Conservation (phyloP, 2,329 filamentous ascomycete genomes). For the Alternaria hordeiaustralica region DNA sequence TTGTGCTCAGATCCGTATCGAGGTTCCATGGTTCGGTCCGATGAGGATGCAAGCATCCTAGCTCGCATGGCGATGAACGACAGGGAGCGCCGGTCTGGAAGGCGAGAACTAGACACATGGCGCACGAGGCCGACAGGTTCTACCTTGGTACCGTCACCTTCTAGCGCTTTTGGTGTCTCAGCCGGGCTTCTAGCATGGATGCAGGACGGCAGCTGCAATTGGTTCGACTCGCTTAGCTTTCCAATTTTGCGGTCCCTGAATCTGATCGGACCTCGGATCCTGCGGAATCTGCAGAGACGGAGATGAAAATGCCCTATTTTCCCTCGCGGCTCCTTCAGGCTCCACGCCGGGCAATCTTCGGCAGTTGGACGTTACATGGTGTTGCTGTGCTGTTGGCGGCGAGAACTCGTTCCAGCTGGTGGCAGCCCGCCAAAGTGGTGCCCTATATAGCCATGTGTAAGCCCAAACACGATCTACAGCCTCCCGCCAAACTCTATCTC, state of each 20-base stretch:
- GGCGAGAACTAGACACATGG: neutral
- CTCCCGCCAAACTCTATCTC: slow-evolving; percentile 12
- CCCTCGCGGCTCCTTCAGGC: slow-evolving; percentile 4
- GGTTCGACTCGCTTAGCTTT: slow-evolving; percentile 4
- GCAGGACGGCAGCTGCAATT: neutral
- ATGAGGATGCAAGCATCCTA: neutral
- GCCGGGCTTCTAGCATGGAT: slow-evolving; percentile 1
- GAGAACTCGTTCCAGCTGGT: neutral
- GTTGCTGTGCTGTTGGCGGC: slow-evolving; percentile 9
- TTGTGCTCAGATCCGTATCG: neutral
- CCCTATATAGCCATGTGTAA: slow-evolving; percentile 13
- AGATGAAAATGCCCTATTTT: slow-evolving; percentile 8
- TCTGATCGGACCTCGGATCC: neutral
- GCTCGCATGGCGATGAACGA: slow-evolving; percentile 5
- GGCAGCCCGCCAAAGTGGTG: slow-evolving; percentile 3
- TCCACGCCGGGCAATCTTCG: slow-evolving; percentile 13
- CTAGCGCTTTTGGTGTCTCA: neutral
- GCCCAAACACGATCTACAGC: slow-evolving; percentile 10
- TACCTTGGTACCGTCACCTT: neutral
- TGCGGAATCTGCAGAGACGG: slow-evolving; percentile 10
- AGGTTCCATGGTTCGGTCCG: neutral
- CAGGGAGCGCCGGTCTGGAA: slow-evolving; percentile 1
- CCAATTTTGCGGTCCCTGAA: neutral
- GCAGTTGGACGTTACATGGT: neutral
- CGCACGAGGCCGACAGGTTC: neutral